Evolutionary conservation across 345 rosid genomes (phyloP), one percentile per base, ranked within the genome.

Genomic region (Schrenkiella parvula): DNA sequence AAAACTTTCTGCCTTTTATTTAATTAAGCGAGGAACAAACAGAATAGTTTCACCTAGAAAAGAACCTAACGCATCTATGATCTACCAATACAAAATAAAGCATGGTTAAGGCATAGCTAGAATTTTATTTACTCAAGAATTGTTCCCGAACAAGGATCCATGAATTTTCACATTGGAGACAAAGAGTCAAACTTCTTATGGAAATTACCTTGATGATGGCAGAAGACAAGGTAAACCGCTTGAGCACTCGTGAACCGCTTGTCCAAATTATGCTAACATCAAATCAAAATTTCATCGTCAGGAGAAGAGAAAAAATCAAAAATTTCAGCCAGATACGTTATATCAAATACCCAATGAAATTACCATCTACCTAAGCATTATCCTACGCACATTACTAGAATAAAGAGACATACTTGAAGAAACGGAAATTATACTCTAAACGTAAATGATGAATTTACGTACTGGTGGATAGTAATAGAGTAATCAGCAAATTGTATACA

Each of bases 201-300:
- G 26, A 54, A 44, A 44, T 8, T 79, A 87, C 96, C 93, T 32
- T 86, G 77, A 86, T 61, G 50, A 87, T 79, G 38, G 84, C 66
- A 39, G 96, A 83, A 66, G 89, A 76, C 73, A 86, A 71, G 29
- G 89, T 86, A 80, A 89, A 86, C 75, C 93, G 84, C 81, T 86
- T 87, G 66, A 81, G 85, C 31, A 89, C 87, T 37, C 91, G 84
- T 9, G 92, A 80, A 42, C 91, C 91, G 46, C 78, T 75, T 5
- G 85, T 81, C 96, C 96, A 89, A 65, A 83, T 84, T 48, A 87
- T 83, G 70, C 96, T 89, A 64, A 42, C 37, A 75, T 18, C 18
- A 60, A 42, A 61, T 61, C 7, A 43, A 62, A 43, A 57, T 10
- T n/a, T 10, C 35, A 55, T 53, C 22, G 12, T 64, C 41, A 72